Evolutionary conservation across 352 stramenopile genomes (phyloP).

Genomic region (Globisporangium lucens): DNA sequence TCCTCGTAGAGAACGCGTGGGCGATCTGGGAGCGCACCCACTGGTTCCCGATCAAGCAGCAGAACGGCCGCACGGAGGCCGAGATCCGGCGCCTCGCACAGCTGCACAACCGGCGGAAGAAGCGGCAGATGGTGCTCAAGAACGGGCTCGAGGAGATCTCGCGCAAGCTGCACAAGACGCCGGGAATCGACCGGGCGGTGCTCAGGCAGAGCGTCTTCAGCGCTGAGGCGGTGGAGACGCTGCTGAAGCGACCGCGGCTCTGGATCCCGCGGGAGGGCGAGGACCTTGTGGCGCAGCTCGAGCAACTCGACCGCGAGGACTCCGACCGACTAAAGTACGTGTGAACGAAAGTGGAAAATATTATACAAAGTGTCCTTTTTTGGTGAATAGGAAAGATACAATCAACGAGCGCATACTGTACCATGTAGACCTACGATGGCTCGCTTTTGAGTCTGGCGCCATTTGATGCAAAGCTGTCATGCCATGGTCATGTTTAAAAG

Average conservation of each 20-base stretch:
- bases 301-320: constrained; percentile 31
- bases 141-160: constrained; percentile 28
- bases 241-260: constrained; percentile 35
- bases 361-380: constrained; percentile 6
- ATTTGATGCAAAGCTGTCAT: too few species aligned
- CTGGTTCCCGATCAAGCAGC: constrained; percentile 51
- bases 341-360: constrained; percentile 1
- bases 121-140: constrained; percentile 36
- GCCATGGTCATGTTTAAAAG: too few species aligned
- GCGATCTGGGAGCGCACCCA: constrained; percentile 48
- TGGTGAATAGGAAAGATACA: neutral
- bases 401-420: too few species aligned
- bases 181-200: constrained; percentile 21
- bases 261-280: constrained; percentile 40
- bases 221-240: constrained; percentile 21
- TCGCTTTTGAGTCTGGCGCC: too few species aligned
- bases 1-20: constrained; percentile 30
- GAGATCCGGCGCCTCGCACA: constrained; percentile 28
- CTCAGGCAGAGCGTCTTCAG: constrained; percentile 43
- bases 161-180: constrained; percentile 18
- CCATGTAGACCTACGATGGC: too few species aligned
- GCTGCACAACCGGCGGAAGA: constrained; percentile 41
- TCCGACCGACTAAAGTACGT: constrained; percentile 27
- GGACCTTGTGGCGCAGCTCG: constrained; percentile 32
- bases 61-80: constrained; percentile 28